Evolutionary conservation across 306 rosid species (phyloP).

Genomic region (Glycine soja): DNA sequence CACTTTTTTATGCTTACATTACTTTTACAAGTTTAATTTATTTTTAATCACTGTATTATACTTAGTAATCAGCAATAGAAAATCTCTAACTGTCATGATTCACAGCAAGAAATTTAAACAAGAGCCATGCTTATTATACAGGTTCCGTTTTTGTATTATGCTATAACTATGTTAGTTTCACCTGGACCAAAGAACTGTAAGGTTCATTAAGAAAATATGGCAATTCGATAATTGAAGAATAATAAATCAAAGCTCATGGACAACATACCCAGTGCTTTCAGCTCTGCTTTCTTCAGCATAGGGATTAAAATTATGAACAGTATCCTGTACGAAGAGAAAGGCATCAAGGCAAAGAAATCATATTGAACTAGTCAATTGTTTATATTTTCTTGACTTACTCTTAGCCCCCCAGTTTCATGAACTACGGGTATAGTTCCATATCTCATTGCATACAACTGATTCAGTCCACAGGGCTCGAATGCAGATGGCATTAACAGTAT

Average conservation of each 20-base stretch:
- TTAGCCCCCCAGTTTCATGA: slow-evolving; percentile 92
- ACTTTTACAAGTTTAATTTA: not conserved
- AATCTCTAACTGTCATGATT: slow-evolving; percentile 11
- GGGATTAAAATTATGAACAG: slow-evolving; percentile 73
- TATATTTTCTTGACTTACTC: slow-evolving; percentile 64
- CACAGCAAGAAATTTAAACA: slow-evolving; percentile 22
- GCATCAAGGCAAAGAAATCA: slow-evolving; percentile 33
- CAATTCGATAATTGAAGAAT: slow-evolving; percentile 19
- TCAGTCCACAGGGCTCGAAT: slow-evolving; percentile 92
- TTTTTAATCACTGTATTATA: too few species aligned
- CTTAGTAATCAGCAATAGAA: not conserved
- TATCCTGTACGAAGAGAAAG: slow-evolving; percentile 65
- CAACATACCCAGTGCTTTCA: slow-evolving; percentile 80
- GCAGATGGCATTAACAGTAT: slow-evolving; percentile 88
- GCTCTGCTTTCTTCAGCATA: slow-evolving; percentile 60
- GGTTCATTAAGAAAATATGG: slow-evolving; percentile 16
- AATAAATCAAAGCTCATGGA: slow-evolving; percentile 27
- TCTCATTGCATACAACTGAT: slow-evolving; percentile 93
- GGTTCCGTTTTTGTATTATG: not conserved
- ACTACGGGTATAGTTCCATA: slow-evolving; percentile 94
- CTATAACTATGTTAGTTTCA: slow-evolving; percentile 22
- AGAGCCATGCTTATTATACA: slow-evolving; percentile 14
- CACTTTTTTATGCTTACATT: not conserved
- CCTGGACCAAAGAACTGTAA: slow-evolving; percentile 1
- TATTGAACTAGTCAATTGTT: slow-evolving; percentile 26